phyloP scores from a whole-genome alignment of 805 yeast species.

The Ogataea glucozyma region DNA sequence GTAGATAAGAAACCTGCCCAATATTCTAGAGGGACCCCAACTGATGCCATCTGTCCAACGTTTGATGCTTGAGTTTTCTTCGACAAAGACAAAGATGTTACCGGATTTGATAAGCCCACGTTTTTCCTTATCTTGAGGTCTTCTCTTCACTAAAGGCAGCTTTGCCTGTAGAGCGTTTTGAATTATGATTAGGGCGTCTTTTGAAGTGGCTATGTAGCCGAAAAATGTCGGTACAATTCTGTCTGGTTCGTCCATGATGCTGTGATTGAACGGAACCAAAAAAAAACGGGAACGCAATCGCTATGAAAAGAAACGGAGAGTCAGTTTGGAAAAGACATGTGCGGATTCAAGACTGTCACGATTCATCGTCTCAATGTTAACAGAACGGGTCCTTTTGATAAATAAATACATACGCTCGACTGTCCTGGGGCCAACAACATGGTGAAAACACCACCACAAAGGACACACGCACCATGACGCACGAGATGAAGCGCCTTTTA shows the following conservation, averaged over 20 bases:
- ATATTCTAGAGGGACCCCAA: conserved; percentile 90
- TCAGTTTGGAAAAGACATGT: no score
- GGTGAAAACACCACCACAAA: conserved; percentile 7
- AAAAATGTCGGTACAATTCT: conserved; percentile 53
- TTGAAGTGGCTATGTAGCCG: conserved; percentile 79
- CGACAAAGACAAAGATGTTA: conserved; percentile 80
- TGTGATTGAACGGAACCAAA: background rate
- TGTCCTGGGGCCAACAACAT: conserved; percentile 5
- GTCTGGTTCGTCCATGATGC: conserved; percentile 5
- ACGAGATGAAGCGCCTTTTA: conserved; percentile 4
- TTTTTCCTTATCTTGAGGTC: conserved; percentile 84
- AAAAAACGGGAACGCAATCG: background rate
- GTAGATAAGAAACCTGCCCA: conserved; percentile 82
- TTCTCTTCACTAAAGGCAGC: conserved; percentile 62
- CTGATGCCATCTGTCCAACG: conserved; percentile 97
- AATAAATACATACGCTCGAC: conserved; percentile 2
- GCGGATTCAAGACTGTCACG: no score
- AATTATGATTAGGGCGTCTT: conserved; percentile 77
- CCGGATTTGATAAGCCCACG: conserved; percentile 68
- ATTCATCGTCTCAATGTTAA: no score
- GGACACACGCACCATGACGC: conserved; percentile 10
- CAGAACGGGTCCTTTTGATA: no score
- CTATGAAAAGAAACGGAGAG: background rate
- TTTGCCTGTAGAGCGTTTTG: conserved; percentile 73
- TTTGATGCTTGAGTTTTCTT: conserved; percentile 78